Evolutionary conservation across 306 rosid species (phyloP).

Genomic region (Hippophae tibetana): DNA sequence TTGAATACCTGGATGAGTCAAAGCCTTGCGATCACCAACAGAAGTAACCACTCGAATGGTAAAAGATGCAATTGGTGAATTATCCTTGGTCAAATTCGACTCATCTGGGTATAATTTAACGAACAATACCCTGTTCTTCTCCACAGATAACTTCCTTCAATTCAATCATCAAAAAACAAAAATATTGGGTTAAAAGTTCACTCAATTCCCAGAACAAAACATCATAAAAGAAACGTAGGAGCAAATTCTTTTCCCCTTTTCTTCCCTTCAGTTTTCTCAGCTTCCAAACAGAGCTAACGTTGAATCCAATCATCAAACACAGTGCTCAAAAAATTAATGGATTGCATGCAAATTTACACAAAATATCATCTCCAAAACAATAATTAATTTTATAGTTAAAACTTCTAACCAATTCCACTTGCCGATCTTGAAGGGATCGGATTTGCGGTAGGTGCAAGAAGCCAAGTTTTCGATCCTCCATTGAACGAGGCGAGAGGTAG

Average conservation of each 20-base stretch:
- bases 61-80: constrained; percentile 94
- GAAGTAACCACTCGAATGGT: constrained; percentile 62
- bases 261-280: neutral
- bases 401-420: constrained; percentile 75
- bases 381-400: neutral
- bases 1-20: constrained; percentile 71
- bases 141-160: constrained; percentile 88
- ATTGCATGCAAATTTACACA: no score
- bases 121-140: constrained; percentile 67
- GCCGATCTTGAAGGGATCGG: constrained; percentile 96
- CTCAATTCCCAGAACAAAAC: neutral
- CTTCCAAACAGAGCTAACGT: constrained; percentile 2
- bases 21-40: constrained; percentile 64
- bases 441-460: constrained; percentile 90
- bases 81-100: constrained; percentile 68
- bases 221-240: neutral
- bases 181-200: neutral
- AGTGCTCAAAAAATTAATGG: no score
- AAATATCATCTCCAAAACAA: neutral
- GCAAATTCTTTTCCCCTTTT: neutral
- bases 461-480: constrained; percentile 92
- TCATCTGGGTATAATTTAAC: constrained; percentile 80
- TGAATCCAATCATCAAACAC: no score
- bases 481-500: constrained; percentile 93
- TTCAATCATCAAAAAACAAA: neutral